Conservation (phyloP, 208 protist species). For the Leishmania martiniquensis region DNA sequence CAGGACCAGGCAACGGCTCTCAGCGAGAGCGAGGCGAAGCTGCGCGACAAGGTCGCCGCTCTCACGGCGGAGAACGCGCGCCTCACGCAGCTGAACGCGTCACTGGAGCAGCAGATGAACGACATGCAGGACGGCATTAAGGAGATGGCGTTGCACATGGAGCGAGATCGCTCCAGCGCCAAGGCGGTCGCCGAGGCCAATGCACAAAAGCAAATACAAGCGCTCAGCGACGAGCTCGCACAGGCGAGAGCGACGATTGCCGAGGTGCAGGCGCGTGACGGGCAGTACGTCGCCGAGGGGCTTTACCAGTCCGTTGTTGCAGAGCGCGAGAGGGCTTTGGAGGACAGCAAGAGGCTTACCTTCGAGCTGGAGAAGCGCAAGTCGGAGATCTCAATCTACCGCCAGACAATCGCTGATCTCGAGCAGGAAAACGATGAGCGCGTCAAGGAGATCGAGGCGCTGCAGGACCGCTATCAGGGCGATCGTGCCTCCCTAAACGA, state of each 20-base stretch:
- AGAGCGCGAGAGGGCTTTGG: constrained; percentile 52
- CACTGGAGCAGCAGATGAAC: constrained; percentile 79
- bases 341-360: constrained; percentile 51
- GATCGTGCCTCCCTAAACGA: constrained; percentile 54
- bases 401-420: constrained; percentile 79
- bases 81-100: constrained; percentile 61
- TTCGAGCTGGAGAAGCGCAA: constrained; percentile 83
- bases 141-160: constrained; percentile 83
- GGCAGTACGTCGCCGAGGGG: constrained; percentile 65
- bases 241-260: constrained; percentile 46
- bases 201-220: constrained; percentile 51
- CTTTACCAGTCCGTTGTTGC: constrained; percentile 61
- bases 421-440: constrained; percentile 87
- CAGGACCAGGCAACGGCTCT: constrained; percentile 60
- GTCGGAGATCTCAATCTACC: constrained; percentile 88
- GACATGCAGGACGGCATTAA: constrained; percentile 88
- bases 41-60: constrained; percentile 53
- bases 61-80: constrained; percentile 66
- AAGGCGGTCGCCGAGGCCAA: constrained; percentile 44
- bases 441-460: constrained; percentile 75
- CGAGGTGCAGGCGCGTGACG: constrained; percentile 30
- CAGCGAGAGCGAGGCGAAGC: constrained; percentile 59
- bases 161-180: constrained; percentile 54
- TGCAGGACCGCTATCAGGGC: constrained; percentile 64
- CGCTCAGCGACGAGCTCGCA: constrained; percentile 46